Evolutionary conservation across 208 protist genomes (phyloP).

Genomic region (Leishmania amazonensis): DNA sequence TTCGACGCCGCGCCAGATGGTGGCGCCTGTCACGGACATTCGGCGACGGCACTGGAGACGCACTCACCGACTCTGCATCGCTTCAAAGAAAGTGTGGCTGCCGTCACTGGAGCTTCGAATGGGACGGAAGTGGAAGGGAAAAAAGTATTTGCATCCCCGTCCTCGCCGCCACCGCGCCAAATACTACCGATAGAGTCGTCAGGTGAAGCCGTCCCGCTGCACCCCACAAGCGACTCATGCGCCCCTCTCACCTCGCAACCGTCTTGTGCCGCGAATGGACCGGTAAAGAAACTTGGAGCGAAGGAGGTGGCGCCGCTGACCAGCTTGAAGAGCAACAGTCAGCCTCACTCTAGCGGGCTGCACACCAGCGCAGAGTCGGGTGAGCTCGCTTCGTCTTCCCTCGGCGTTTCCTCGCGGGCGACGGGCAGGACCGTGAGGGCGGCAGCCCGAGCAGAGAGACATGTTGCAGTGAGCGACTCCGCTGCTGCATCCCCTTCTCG

Average conservation of each 20-base stretch:
- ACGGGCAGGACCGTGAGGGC: too few species aligned
- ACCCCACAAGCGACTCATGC: not conserved
- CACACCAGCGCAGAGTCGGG: not conserved
- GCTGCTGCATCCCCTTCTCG: not conserved
- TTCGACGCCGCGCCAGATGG: conserved; percentile 10
- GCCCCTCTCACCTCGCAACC: not conserved
- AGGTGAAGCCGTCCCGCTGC: not conserved
- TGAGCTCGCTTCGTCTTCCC: not conserved
- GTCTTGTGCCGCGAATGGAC: not conserved
- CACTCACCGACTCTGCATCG: not conserved
- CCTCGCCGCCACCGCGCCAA: not conserved
- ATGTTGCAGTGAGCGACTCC: not conserved
- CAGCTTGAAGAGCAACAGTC: not conserved
- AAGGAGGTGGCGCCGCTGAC: not conserved
- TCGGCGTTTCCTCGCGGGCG: not conserved
- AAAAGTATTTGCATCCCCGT: not conserved
- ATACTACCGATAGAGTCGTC: not conserved
- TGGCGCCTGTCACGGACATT: conserved; percentile 1
- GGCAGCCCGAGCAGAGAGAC: not conserved
- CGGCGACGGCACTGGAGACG: not conserved
- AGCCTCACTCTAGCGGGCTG: not conserved
- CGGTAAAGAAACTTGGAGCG: not conserved
- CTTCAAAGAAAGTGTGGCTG: not conserved
- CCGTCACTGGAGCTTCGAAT: not conserved
- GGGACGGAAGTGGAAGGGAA: not conserved